Evolutionary conservation across 257 asterid species (phyloP), one percentile per base, ranked within the genome.

Genomic region (Ehretia macrophylla): DNA sequence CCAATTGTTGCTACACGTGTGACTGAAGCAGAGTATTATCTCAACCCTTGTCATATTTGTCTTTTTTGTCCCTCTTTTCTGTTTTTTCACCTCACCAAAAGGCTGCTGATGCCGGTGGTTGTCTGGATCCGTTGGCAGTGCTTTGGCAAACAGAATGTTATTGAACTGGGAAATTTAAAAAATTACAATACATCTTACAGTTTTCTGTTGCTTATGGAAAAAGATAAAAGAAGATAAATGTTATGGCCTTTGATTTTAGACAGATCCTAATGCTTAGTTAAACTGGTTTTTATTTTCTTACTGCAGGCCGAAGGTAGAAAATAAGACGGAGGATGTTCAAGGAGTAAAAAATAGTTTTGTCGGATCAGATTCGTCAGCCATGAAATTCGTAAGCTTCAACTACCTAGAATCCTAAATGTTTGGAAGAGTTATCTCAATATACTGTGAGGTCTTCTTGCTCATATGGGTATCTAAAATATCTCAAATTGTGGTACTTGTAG

Each of bases 1-100:
- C 88, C 93, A 69, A 86, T 93, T 67, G 85, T 89, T 76, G 79
- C 96, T 61, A 91, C 96, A 69, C 89, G 88, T 49, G 79, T 73
- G 69, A 71, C 83, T 49, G 92, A 85, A 16, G 32, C 20, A 20
- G 14, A 21, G 14, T 51, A 18, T 51, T 22, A 51, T 19, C 20
- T 64, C 27, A 12, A 5, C 27, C 32, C 40, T 44, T 35, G n/a
- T 20, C 37, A 52, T 68, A 64, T 63, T 42, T 1, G 6, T 27
- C 6, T 27, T 27, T 0, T 18, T 17, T 49, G 17, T 19, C 12
- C 54, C 54, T 49, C 52, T 48, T 3, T 17, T 27, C 6, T 3
- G 6, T 19, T 16, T 17, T 47, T 47, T 47, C 8, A 6, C 19
- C 16, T 17, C 27, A 1, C 21, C 54, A 8, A 3, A 49, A 18